A percentile compares a stretch with the other conserved stretches of the same genome.
Conservation (phyloP, 768 basidiomycete genomes). For the Macrolepiota dolichaula region DNA sequence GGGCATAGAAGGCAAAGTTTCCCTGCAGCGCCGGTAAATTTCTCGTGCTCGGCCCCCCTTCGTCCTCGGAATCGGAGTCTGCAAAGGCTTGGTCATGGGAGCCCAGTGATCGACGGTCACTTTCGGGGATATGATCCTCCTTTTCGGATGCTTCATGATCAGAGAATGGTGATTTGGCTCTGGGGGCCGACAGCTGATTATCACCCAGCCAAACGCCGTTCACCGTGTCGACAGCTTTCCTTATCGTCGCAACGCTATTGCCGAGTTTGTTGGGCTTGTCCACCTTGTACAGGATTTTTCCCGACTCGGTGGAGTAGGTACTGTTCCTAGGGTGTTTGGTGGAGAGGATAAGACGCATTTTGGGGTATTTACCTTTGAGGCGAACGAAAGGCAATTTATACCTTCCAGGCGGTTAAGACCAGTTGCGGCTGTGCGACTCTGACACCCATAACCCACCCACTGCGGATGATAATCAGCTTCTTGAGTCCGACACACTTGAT, state of each 20-base stretch:
- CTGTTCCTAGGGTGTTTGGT: slow-evolving; percentile 17
- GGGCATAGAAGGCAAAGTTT: slow-evolving; percentile 9
- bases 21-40: not conserved
- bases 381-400: slow-evolving; percentile 16
- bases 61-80: not conserved
- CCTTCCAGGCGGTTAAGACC: not conserved
- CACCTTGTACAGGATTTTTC: slow-evolving; percentile 20
- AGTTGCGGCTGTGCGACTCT: too few species aligned
- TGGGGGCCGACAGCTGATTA: not conserved
- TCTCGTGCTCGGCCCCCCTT: not conserved
- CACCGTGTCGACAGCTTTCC: slow-evolving; percentile 9
- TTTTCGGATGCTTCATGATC: not conserved
- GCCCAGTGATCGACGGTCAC: not conserved
- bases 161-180: not conserved
- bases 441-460: too few species aligned
- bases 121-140: not conserved
- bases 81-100: not conserved
- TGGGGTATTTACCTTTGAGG: not conserved
- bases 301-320: slow-evolving; percentile 17
- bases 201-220: slow-evolving; percentile 1
- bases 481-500: too few species aligned
- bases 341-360: slow-evolving; percentile 23
- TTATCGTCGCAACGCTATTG: slow-evolving; percentile 12
- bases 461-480: too few species aligned
- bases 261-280: slow-evolving; percentile 11